phyloP scores from a whole-genome alignment of 805 yeast genomes.

The Kuraishia piskuri region DNA sequence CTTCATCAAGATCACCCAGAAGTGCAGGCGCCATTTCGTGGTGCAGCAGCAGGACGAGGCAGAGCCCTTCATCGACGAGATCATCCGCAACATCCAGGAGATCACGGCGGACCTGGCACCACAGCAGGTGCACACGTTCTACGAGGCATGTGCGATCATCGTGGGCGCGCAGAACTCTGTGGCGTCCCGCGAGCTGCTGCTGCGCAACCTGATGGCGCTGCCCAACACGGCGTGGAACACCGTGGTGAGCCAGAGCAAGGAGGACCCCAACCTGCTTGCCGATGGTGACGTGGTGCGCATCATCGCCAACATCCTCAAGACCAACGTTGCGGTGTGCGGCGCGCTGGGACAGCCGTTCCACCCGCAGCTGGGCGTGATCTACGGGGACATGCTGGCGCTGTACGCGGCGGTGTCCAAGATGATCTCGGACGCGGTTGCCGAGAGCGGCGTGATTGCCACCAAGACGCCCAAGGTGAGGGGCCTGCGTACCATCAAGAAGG shows the following conservation, averaged over 20 bases:
- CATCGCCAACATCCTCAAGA: conserved; percentile 87
- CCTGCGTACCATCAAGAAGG: conserved; percentile 92
- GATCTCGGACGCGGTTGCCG: conserved; percentile 73
- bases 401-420: conserved; percentile 83
- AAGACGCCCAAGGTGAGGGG: conserved; percentile 94
- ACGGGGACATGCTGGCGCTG: conserved; percentile 80
- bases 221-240: conserved; percentile 95
- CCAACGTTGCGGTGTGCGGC: conserved; percentile 92
- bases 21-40: conserved; percentile 93
- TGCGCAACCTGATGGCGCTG: conserved; percentile 73
- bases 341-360: conserved; percentile 89
- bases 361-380: conserved; percentile 79
- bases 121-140: conserved; percentile 95
- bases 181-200: conserved; percentile 60
- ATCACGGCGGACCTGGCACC: conserved; percentile 92
- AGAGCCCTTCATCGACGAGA: conserved; percentile 88
- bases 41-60: conserved; percentile 76
- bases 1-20: conserved; percentile 87
- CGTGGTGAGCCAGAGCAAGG: conserved; percentile 76
- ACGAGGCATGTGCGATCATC: conserved; percentile 94
- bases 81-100: conserved; percentile 70
- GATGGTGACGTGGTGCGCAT: conserved; percentile 82
- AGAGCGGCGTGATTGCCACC: conserved; percentile 81
- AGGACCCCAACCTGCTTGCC: conserved; percentile 70
- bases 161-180: conserved; percentile 76